These are phyloP conservation scores for Penicillium sp. DNA, from an alignment of 2,329 filamentous ascomycete species.

Conservation along the genomic window DNA sequence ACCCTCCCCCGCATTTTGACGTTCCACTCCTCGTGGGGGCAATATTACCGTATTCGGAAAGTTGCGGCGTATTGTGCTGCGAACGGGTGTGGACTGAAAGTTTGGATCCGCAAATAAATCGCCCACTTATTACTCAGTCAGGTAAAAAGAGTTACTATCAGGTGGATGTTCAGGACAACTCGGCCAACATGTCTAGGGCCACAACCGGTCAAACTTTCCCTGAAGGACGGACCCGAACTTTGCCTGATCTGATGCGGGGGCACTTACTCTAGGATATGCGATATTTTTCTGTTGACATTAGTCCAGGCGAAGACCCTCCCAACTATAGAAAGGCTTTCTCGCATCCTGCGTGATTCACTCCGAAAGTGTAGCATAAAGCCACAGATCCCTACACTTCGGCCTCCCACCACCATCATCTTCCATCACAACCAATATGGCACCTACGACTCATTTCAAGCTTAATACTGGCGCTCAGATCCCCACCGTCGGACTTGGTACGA, in stretches of 20 bases:
- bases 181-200: background rate
- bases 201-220: background rate
- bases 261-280: background rate
- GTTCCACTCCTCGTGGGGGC: background rate
- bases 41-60: background rate
- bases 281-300: background rate
- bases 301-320: background rate
- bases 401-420: background rate
- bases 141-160: background rate
- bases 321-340: background rate
- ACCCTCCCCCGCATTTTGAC: no score
- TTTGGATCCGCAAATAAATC: background rate
- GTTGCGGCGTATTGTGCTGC: background rate
- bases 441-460: conserved; percentile 24
- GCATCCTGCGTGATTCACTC: background rate
- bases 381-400: background rate
- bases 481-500: conserved; percentile 34
- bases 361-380: background rate
- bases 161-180: background rate
- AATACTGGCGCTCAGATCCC: conserved; percentile 44
- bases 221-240: background rate
- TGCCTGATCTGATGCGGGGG: background rate
- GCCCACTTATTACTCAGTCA: background rate
- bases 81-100: background rate
- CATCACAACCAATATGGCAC: conserved; percentile 8